Evolutionary conservation across 495 filamentous ascomycete species (phyloP).

Genomic region (Talaromyces ruber): DNA sequence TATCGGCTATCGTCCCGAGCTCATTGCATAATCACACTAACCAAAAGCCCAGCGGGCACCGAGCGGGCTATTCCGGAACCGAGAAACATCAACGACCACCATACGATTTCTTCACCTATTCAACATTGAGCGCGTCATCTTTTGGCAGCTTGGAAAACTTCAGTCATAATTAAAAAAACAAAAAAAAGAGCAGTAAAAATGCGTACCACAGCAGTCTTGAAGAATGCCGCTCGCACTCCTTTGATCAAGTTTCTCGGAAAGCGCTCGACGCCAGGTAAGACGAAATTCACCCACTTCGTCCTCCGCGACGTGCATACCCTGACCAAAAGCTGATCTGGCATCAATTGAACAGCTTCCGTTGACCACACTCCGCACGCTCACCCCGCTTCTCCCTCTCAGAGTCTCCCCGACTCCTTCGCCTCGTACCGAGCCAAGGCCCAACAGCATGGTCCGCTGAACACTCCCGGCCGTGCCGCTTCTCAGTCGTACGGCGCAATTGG

Average conservation of each 20-base stretch:
- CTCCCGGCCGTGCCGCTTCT: constrained; percentile 33
- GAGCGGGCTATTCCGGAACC: constrained; percentile 7
- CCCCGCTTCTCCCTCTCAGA: constrained; percentile 53
- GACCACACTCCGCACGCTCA: constrained; percentile 62
- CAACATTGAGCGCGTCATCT: neutral
- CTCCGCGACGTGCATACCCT: neutral
- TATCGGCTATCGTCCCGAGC: neutral
- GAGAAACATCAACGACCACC: neutral
- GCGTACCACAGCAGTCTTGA: constrained; percentile 58
- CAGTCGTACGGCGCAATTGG: constrained; percentile 49
- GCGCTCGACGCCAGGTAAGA: constrained; percentile 71
- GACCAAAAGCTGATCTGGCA: neutral
- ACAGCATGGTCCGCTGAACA: constrained; percentile 81
- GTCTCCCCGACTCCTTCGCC: constrained; percentile 70
- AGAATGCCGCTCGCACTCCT: constrained; percentile 64
- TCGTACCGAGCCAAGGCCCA: constrained; percentile 86
- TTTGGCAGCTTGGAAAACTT: neutral
- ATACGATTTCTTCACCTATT: neutral
- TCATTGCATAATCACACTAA: constrained; percentile 3
- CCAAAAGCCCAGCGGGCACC: neutral
- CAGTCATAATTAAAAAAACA: neutral
- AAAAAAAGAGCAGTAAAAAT: constrained; percentile 31
- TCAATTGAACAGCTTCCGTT: constrained; percentile 43
- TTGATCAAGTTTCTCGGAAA: constrained; percentile 91
- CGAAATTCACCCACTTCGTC: neutral